These are phyloP conservation scores for Eucalyptus tenuipes DNA, from an alignment of 345 rosid genomes.

Conservation along the genomic window DNA sequence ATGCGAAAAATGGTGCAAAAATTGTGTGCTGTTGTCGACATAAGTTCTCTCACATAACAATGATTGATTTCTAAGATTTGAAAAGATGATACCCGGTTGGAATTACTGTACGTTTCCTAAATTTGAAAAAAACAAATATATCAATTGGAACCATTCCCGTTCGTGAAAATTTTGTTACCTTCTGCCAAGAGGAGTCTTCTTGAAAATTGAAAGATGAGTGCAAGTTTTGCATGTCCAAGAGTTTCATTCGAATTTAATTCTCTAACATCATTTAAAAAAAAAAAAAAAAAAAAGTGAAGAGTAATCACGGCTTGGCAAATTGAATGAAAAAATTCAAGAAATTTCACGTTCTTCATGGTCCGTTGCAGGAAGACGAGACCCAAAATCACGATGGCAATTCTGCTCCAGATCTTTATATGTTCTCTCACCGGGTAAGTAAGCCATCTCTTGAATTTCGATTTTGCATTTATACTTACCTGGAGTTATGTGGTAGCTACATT, in stretches of 20 bases:
- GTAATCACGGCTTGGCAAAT: not conserved
- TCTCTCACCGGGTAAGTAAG: slow-evolving; percentile 72
- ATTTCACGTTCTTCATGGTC: not conserved
- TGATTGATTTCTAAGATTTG: not conserved
- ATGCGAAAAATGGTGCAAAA: not conserved
- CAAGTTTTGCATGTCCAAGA: not conserved
- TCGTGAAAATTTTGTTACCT: not conserved
- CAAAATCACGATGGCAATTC: slow-evolving; percentile 34
- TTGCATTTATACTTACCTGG: not conserved
- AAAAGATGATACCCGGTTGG: not conserved
- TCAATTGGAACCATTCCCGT: not conserved
- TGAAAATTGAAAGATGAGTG: not conserved
- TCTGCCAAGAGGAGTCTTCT: not conserved
- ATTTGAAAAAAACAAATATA: not conserved
- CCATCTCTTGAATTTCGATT: not conserved
- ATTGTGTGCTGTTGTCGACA: not conserved
- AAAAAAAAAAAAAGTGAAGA: not conserved
- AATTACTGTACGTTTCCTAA: not conserved
- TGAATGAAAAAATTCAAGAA: not conserved
- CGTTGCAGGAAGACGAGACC: slow-evolving; percentile 68
- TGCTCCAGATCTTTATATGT: slow-evolving; percentile 58
- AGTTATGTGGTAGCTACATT: not conserved
- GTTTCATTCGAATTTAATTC: not conserved
- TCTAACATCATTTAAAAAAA: not conserved
- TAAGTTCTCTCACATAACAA: not conserved